phyloP scores from a whole-genome alignment of 2,329 filamentous ascomycete genomes.

The Ploettnerulaceae sp. region DNA sequence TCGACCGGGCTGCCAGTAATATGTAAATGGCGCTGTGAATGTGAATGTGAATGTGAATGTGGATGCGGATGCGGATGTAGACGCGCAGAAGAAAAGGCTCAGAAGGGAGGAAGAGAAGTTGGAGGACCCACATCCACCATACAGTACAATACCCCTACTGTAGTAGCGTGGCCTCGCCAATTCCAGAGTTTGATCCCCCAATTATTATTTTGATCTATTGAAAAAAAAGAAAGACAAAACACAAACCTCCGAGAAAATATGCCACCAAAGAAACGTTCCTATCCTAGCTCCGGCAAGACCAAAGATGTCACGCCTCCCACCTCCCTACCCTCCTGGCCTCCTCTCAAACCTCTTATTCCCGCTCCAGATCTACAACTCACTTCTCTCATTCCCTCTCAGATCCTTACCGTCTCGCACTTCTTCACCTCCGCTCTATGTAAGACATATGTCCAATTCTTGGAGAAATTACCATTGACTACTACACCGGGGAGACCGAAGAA shows the following conservation, averaged over 20 bases:
- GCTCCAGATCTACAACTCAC: conserved; percentile 49
- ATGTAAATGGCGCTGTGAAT: background rate
- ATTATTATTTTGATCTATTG: too few relatives aligned
- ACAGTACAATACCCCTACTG: conserved; percentile 1
- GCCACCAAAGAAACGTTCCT: conserved; percentile 25
- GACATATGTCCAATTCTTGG: conserved; percentile 58
- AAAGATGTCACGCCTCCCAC: conserved; percentile 7
- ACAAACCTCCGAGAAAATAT: conserved; percentile 6
- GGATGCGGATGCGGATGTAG: too few relatives aligned
- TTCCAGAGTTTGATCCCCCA: background rate
- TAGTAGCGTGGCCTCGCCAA: background rate
- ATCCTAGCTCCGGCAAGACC: conserved; percentile 12
- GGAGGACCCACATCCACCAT: background rate
- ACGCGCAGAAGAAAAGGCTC: background rate
- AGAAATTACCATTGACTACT: conserved; percentile 53
- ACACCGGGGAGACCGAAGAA: conserved; percentile 62
- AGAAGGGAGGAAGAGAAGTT: background rate
- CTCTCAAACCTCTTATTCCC: conserved; percentile 52
- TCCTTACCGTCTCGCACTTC: conserved; percentile 58
- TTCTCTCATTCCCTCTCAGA: conserved; percentile 52
- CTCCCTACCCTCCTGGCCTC: conserved; percentile 50
- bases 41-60: background rate
- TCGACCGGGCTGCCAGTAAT: too few relatives aligned
- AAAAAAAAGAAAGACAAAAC: background rate
- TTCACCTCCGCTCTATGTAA: conserved; percentile 59